Conservation (phyloP, 257 asterid genomes). For the Plectranthus barbatus region DNA sequence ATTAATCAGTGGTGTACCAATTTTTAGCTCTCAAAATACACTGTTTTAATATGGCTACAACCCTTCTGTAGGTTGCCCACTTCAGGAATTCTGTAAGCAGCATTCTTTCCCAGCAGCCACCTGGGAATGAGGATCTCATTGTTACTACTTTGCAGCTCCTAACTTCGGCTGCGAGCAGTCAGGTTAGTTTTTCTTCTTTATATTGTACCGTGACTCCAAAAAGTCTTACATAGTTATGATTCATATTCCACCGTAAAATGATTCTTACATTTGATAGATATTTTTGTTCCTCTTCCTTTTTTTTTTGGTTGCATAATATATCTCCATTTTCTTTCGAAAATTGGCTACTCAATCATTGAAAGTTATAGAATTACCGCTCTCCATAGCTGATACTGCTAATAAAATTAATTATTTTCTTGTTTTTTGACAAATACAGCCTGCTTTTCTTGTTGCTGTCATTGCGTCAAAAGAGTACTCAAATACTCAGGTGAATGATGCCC, state of each 20-base stretch:
- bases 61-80: conserved; percentile 48
- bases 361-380: not conserved
- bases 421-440: conserved; percentile 47
- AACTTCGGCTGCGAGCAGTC: conserved; percentile 62
- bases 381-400: not conserved
- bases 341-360: not conserved
- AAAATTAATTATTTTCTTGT: not conserved
- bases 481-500: conserved; percentile 23
- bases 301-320: not conserved
- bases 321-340: not conserved
- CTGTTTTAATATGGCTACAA: conserved; percentile 3
- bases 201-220: not conserved
- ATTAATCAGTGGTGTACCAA: conserved; percentile 1
- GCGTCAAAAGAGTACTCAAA: conserved; percentile 29
- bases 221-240: not conserved
- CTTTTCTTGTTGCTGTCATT: conserved; percentile 59
- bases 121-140: conserved; percentile 54
- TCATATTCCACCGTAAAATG: not conserved
- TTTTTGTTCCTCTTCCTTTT: not conserved
- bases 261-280: not conserved
- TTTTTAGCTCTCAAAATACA: conserved; percentile 10
- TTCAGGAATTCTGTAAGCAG: conserved; percentile 46
- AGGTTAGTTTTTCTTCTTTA: conserved; percentile 38
- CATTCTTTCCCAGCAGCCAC: conserved; percentile 54
- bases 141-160: conserved; percentile 58